Evolutionary conservation across 2,329 filamentous ascomycete genomes (phyloP), one percentile per base, ranked within the genome.

Genomic region (Davidsoniella eucalypti): DNA sequence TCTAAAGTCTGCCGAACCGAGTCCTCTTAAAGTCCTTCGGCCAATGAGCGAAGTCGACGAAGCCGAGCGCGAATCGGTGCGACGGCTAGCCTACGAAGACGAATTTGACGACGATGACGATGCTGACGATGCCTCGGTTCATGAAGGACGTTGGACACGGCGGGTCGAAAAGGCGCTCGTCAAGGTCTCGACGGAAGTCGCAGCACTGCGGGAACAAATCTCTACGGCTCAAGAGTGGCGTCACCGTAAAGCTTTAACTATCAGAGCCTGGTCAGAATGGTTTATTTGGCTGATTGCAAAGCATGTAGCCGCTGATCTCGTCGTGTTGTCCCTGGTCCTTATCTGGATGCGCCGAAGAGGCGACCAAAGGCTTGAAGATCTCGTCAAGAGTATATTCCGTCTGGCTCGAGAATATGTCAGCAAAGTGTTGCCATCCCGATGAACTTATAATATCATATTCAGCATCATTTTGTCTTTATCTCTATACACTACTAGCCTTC

Each of bases 161-260:
- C 80, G 84, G 57, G 82, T 96, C 54, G 90, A 96, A 66, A 76
- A 80, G 41, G 85, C 87, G 18, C 72, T 96, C 51, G 85, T 90
- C 51, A 85, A 87, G 58, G 80, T 96, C 67, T 94, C 88, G 4
- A 84, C 87, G 14, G 92, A 98, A 65, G 78, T 98, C 29, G 88
- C 92, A 1, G 92, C 92, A 0, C 66, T 96, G 54, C 76, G 92
- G 36, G 92, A 98, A 65, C 88, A 96, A 61, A 82, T 96, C 57
- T 82, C 87, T 49, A 75, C 78, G 0, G 80, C 85, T 0, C 73
- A 84, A 10, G 76, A 90, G 56, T 83, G 83, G 67, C 75, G 76
- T 54, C 73, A 76, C 16, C 76, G 75, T 56, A 80, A 74, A 56
- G 75, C 76, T 54, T 76, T 75, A 54, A 80, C 75, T 49, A 63